phyloP scores from a whole-genome alignment of 2,329 filamentous ascomycete species.

The Aspergillus latus region DNA sequence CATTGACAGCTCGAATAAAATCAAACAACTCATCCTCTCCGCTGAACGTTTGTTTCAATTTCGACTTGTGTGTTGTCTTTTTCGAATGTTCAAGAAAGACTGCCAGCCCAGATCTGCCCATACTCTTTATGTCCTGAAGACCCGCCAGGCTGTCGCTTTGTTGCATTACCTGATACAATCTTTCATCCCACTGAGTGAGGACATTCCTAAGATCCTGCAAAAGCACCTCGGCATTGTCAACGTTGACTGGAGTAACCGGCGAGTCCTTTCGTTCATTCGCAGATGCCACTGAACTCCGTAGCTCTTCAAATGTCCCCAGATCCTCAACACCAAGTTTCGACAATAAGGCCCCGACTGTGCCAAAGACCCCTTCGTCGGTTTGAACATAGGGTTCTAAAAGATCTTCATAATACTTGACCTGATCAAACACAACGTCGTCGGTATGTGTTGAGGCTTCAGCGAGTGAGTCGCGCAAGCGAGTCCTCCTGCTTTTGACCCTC shows the following conservation, averaged over 20 bases:
- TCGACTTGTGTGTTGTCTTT: conserved; percentile 42
- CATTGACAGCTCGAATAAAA: conserved; percentile 50
- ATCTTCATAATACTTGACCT: conserved; percentile 55
- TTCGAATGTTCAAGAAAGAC: conserved; percentile 60
- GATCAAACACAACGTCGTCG: conserved; percentile 53
- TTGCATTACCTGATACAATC: conserved; percentile 44
- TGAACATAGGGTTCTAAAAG: conserved; percentile 54
- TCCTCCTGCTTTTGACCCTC: conserved; percentile 60
- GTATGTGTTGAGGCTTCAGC: conserved; percentile 47
- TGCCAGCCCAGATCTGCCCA: conserved; percentile 50
- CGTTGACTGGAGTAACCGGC: conserved; percentile 16
- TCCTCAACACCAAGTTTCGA: conserved; percentile 51
- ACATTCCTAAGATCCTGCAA: conserved; percentile 48
- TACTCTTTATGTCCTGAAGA: conserved; percentile 50
- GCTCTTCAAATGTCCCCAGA: conserved; percentile 43
- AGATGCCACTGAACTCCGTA: conserved; percentile 32
- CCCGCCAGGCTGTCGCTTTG: conserved; percentile 51
- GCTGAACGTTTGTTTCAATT: conserved; percentile 40
- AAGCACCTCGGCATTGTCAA: conserved; percentile 29
- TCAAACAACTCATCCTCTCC: conserved; percentile 37
- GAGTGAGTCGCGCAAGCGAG: conserved; percentile 59
- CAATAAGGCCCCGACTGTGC: conserved; percentile 54
- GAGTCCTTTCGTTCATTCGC: conserved; percentile 20
- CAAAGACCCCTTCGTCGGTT: conserved; percentile 60
- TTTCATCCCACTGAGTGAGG: conserved; percentile 47